Evolutionary conservation across 2,329 filamentous ascomycete genomes (phyloP).

Genomic region (Hypoxylon sp.): DNA sequence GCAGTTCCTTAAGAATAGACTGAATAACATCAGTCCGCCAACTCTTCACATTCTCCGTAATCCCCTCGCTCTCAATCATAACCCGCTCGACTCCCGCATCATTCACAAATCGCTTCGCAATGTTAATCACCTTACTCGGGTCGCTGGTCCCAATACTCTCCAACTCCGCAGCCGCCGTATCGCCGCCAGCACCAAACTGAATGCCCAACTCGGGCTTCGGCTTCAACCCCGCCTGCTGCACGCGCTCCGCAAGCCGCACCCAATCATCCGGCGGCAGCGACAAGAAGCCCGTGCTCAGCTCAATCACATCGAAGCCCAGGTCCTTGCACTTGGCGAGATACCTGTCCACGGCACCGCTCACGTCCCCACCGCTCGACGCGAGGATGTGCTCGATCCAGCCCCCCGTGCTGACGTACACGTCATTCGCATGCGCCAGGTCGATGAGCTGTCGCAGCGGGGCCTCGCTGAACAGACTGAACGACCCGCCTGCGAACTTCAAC

Average conservation of each 20-base stretch:
- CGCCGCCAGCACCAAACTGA: conserved; percentile 65
- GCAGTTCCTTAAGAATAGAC: conserved; percentile 59
- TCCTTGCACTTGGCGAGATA: conserved; percentile 62
- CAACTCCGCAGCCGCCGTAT: conserved; percentile 57
- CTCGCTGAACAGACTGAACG: conserved; percentile 60
- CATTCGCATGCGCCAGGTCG: conserved; percentile 58
- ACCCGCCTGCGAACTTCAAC: conserved; percentile 63
- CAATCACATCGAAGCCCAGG: conserved; percentile 62
- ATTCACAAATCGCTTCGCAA: conserved; percentile 58
- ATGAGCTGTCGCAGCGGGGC: conserved; percentile 55
- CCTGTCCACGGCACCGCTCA: conserved; percentile 55
- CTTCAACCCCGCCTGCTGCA: conserved; percentile 57
- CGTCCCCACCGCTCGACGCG: conserved; percentile 49
- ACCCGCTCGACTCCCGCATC: conserved; percentile 61
- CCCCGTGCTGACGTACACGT: conserved; percentile 63
- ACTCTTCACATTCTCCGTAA: conserved; percentile 62
- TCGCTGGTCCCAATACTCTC: conserved; percentile 59
- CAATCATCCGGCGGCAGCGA: conserved; percentile 63
- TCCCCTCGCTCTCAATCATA: conserved; percentile 68
- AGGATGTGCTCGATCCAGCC: conserved; percentile 64
- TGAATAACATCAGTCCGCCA: conserved; percentile 66
- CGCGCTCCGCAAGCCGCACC: conserved; percentile 58
- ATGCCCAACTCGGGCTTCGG: conserved; percentile 65
- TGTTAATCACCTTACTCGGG: conserved; percentile 57
- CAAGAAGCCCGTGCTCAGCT: conserved; percentile 62